Conservation (phyloP, 768 basidiomycete genomes). For the Ephemerocybe angulata region DNA sequence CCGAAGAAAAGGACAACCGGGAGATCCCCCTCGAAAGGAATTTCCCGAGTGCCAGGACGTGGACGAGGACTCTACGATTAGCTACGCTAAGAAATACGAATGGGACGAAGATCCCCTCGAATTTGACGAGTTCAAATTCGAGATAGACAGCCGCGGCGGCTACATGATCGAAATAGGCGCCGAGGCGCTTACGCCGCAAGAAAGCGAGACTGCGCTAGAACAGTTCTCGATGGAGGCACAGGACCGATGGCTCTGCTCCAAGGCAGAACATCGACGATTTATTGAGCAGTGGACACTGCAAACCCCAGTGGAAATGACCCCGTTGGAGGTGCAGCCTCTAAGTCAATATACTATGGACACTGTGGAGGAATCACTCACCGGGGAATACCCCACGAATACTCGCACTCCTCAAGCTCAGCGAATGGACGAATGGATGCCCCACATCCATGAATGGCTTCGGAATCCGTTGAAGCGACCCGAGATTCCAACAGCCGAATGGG, state of each 20-base stretch:
- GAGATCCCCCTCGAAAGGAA: conserved; percentile 1
- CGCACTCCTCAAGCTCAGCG: neutral
- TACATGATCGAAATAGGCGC: neutral
- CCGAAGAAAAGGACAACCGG: neutral
- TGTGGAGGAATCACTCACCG: neutral
- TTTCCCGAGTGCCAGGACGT: neutral
- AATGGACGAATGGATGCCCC: neutral
- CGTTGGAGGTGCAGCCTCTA: no score
- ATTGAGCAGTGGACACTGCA: no score
- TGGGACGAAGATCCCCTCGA: neutral
- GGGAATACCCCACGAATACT: neutral
- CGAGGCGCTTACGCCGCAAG: neutral
- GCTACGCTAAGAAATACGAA: neutral
- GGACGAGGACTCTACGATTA: neutral
- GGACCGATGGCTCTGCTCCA: no score
- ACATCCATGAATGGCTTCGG: neutral
- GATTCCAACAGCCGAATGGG: neutral
- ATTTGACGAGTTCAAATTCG: conserved; percentile 4
- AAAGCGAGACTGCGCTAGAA: neutral
- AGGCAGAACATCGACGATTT: no score
- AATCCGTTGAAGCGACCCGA: neutral
- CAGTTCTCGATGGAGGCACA: no score
- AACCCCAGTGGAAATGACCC: no score
- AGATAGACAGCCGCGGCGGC: conserved; percentile 7
- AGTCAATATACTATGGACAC: neutral